A percentile compares a stretch with the other conserved stretches of the same genome.
phyloP scores from a whole-genome alignment of 495 filamentous ascomycete genomes.

The Xylaria palmicola region DNA sequence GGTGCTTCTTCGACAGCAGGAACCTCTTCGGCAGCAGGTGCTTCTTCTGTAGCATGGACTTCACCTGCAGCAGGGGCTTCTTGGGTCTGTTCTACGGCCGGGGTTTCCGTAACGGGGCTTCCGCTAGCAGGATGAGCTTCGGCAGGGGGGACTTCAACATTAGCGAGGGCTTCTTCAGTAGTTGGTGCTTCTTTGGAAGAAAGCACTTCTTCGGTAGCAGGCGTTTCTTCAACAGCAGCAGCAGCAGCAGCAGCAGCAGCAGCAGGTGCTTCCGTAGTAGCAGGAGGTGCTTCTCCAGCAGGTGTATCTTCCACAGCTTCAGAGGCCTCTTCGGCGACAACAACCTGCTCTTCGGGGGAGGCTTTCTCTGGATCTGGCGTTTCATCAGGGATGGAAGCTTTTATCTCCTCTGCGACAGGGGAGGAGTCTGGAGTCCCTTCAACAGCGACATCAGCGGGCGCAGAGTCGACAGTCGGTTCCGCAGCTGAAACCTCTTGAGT shows the following conservation, averaged over 20 bases:
- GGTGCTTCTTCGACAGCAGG: constrained; percentile 6
- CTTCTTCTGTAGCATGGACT: background rate
- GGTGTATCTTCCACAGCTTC: background rate
- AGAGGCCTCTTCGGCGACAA: too few relatives aligned
- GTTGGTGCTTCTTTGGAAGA: background rate
- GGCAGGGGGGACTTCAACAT: constrained; percentile 1
- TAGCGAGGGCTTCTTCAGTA: background rate
- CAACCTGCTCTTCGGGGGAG: constrained; percentile 6
- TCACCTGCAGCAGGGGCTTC: constrained; percentile 2
- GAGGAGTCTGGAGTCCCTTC: constrained; percentile 3
- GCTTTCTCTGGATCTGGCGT: background rate
- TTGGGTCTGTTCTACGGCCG: too few relatives aligned
- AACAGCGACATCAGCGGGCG: constrained; percentile 8
- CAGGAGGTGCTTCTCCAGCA: too few relatives aligned
- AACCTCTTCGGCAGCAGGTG: background rate
- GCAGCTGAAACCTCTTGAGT: background rate
- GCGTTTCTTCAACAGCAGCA: too few relatives aligned
- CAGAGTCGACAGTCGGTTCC: background rate
- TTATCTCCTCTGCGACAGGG: background rate
- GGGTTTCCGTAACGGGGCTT: too few relatives aligned
- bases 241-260: too few relatives aligned
- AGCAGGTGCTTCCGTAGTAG: too few relatives aligned
- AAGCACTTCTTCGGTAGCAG: too few relatives aligned
- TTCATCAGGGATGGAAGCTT: background rate
- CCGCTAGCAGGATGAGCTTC: constrained; percentile 1